These are phyloP conservation scores for Alternaria postmessia DNA, from an alignment of 2,329 filamentous ascomycete genomes.

Conservation along the genomic window DNA sequence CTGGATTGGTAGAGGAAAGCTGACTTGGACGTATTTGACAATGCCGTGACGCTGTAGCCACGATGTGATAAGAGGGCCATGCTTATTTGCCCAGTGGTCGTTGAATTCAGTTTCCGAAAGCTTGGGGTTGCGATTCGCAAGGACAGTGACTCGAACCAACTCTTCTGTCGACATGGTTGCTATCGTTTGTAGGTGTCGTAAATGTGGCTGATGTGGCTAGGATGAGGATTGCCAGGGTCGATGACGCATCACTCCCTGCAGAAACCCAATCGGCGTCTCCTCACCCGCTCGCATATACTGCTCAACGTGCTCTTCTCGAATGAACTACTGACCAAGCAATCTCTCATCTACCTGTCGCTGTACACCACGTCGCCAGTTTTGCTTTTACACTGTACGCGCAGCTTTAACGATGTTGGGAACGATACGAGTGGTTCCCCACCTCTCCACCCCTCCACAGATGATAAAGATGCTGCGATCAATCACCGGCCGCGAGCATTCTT, in stretches of 20 bases:
- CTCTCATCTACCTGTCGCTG: background rate
- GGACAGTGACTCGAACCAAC: slow-evolving; percentile 32
- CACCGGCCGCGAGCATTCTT: background rate
- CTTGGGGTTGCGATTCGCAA: slow-evolving; percentile 31
- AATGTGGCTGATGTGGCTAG: background rate
- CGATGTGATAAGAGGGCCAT: slow-evolving; percentile 29
- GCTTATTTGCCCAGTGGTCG: slow-evolving; percentile 35
- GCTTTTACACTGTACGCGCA: background rate
- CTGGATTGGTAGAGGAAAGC: background rate
- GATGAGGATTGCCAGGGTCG: background rate
- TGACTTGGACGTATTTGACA: slow-evolving; percentile 37
- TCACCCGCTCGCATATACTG: background rate
- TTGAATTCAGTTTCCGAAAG: slow-evolving; percentile 34
- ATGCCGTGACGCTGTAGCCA: slow-evolving; percentile 33
- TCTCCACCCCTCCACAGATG: background rate
- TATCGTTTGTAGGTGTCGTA: background rate
- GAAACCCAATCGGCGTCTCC: background rate
- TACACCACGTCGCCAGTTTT: background rate
- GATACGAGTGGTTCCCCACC: background rate
- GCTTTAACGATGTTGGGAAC: background rate
- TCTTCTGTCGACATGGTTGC: background rate
- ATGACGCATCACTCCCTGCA: background rate
- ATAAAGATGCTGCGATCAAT: background rate
- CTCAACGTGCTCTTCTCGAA: background rate
- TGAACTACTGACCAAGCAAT: too few relatives aligned